Conservation (phyloP, 2,329 filamentous ascomycete genomes). For the Botrytis aclada region DNA sequence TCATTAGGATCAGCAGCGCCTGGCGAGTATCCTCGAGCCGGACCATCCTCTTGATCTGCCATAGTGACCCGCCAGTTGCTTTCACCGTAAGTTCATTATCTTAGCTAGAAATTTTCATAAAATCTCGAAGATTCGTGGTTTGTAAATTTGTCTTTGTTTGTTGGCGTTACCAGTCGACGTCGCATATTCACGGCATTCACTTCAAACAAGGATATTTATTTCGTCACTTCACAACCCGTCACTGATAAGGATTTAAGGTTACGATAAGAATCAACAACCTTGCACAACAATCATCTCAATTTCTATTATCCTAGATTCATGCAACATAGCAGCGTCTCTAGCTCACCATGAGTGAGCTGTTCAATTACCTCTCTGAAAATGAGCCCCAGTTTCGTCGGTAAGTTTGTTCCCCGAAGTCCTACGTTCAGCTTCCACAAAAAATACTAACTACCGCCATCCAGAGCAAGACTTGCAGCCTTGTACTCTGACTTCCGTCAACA, state of each 20-base stretch:
- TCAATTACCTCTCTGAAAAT: slow-evolving; percentile 61
- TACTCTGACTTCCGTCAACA: slow-evolving; percentile 84
- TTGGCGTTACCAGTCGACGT: not conserved
- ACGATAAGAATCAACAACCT: slow-evolving; percentile 21
- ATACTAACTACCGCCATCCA: slow-evolving; percentile 37
- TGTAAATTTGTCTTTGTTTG: not conserved
- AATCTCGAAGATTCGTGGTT: not conserved
- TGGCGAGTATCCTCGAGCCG: slow-evolving; percentile 31
- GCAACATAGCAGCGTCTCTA: slow-evolving; percentile 6
- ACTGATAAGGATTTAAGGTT: slow-evolving; percentile 23
- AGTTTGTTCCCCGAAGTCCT: slow-evolving; percentile 20
- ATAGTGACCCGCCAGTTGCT: slow-evolving; percentile 26
- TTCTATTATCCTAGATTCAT: slow-evolving; percentile 6
- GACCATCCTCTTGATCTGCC: slow-evolving; percentile 35
- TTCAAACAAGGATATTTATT: slow-evolving; percentile 5
- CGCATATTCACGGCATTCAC: not conserved
- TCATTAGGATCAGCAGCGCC: slow-evolving; percentile 25
- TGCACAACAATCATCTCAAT: slow-evolving; percentile 10
- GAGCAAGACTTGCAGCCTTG: slow-evolving; percentile 75
- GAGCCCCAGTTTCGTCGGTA: slow-evolving; percentile 62
- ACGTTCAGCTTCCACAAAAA: slow-evolving; percentile 1
- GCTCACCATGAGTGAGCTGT: slow-evolving; percentile 59
- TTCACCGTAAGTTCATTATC: slow-evolving; percentile 11
- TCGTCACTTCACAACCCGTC: slow-evolving; percentile 11
- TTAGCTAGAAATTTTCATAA: not conserved